Percentiles rank a stretch among this genome's conserved stretches.
Conservation (phyloP, 208 protist species). For the Trichomonas tenax region DNA sequence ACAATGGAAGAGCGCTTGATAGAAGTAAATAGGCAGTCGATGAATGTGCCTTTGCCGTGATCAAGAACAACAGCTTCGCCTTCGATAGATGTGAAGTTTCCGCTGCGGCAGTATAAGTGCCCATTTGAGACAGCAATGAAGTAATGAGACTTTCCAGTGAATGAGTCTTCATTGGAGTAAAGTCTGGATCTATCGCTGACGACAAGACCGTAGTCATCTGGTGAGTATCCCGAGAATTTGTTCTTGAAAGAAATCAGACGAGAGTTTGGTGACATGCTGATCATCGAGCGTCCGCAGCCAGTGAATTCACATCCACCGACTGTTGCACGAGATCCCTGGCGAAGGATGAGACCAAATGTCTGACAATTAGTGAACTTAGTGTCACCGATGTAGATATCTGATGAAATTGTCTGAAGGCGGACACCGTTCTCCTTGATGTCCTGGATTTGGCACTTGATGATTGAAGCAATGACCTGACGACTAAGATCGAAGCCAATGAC, state of each 20-base stretch:
- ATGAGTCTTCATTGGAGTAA: neutral
- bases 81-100: neutral
- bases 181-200: neutral
- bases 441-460: neutral
- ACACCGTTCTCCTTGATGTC: neutral
- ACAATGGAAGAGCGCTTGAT: neutral
- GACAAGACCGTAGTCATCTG: neutral
- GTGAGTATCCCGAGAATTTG: neutral
- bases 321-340: neutral
- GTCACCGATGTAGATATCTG: neutral
- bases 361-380: neutral
- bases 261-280: neutral
- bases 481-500: neutral
- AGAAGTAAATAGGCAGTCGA: neutral
- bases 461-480: neutral
- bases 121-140: neutral
- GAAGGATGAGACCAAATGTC: neutral
- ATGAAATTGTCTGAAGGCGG: neutral
- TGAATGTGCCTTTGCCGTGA: neutral
- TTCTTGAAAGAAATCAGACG: neutral
- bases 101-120: neutral
- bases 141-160: neutral
- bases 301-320: neutral
- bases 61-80: neutral
- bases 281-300: neutral